phyloP scores from a whole-genome alignment of 768 basidiomycete species.

The Hygrophorus pudorinus region DNA sequence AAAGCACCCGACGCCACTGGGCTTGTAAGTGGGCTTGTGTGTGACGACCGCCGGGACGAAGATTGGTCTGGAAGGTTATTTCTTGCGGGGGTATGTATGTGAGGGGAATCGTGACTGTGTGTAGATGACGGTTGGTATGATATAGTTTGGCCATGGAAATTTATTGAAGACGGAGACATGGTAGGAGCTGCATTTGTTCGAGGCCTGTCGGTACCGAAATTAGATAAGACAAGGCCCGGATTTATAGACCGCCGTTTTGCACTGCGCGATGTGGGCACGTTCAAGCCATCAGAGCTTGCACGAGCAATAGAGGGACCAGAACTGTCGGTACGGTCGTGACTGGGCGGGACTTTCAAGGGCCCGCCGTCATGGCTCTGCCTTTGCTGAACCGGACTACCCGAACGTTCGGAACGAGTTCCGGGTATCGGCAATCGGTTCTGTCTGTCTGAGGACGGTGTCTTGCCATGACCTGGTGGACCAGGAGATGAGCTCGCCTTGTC shows the following conservation, averaged over 20 bases:
- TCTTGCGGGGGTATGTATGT: slow-evolving; percentile 21
- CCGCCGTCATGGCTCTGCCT: slow-evolving; percentile 37
- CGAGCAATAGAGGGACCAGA: neutral
- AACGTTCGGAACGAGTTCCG: slow-evolving; percentile 10
- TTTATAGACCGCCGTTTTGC: slow-evolving; percentile 43
- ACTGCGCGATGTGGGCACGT: slow-evolving; percentile 26
- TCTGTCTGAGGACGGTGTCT: slow-evolving; percentile 19
- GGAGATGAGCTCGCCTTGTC: neutral
- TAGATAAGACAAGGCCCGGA: slow-evolving; percentile 29
- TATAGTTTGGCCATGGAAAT: slow-evolving; percentile 8
- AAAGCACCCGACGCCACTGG: neutral
- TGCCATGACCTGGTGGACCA: slow-evolving; percentile 7
- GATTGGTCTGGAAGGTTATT: slow-evolving; percentile 14
- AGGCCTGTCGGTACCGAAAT: slow-evolving; percentile 18
- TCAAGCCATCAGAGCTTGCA: slow-evolving; percentile 15
- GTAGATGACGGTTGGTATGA: slow-evolving; percentile 18
- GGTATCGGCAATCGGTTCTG: slow-evolving; percentile 34
- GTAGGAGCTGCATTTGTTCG: slow-evolving; percentile 17
- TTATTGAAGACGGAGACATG: slow-evolving; percentile 19
- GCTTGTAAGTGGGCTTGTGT: slow-evolving; percentile 15
- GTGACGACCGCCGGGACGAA: slow-evolving; percentile 21
- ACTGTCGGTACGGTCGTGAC: slow-evolving; percentile 14
- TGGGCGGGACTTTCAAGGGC: slow-evolving; percentile 28
- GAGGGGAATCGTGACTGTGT: slow-evolving; percentile 17
- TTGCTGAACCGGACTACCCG: slow-evolving; percentile 19